Evolutionary conservation across 768 basidiomycete genomes (phyloP).

Genomic region (Pleurotus eryngii): DNA sequence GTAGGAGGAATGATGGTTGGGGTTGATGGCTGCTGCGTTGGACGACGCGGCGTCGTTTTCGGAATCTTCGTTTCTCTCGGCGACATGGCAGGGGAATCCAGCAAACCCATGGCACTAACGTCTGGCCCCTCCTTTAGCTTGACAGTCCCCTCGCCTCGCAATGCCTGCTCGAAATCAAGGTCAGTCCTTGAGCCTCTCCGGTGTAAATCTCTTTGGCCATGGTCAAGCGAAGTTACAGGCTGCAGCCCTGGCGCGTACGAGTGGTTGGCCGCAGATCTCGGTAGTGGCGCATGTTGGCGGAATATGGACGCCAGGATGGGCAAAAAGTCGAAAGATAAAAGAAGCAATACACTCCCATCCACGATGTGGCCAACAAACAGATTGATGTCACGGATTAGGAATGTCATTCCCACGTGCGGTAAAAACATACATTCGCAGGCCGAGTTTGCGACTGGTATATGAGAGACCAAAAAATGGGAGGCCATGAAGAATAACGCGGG

Average conservation of each 20-base stretch:
- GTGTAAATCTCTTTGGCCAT: constrained; percentile 31
- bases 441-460: neutral
- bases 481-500: neutral
- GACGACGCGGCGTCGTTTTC: constrained; percentile 26
- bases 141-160: constrained; percentile 65
- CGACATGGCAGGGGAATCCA: constrained; percentile 38
- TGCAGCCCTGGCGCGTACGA: constrained; percentile 51
- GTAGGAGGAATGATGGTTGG: constrained; percentile 68
- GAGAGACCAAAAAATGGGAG: constrained; percentile 3
- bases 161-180: constrained; percentile 78
- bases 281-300: constrained; percentile 44
- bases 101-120: constrained; percentile 59
- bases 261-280: constrained; percentile 35
- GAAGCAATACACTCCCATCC: constrained; percentile 1
- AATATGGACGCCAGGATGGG: constrained; percentile 69
- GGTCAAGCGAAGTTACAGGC: constrained; percentile 53
- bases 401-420: constrained; percentile 4
- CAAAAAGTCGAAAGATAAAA: constrained; percentile 7
- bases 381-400: neutral
- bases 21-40: constrained; percentile 46
- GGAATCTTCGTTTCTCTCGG: constrained; percentile 22
- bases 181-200: constrained; percentile 70
- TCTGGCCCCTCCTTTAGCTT: constrained; percentile 69
- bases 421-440: neutral
- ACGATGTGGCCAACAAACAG: constrained; percentile 2